phyloP scores from a whole-genome alignment of 2,329 filamentous ascomycete species.

The Monosporascus cannonballus region DNA sequence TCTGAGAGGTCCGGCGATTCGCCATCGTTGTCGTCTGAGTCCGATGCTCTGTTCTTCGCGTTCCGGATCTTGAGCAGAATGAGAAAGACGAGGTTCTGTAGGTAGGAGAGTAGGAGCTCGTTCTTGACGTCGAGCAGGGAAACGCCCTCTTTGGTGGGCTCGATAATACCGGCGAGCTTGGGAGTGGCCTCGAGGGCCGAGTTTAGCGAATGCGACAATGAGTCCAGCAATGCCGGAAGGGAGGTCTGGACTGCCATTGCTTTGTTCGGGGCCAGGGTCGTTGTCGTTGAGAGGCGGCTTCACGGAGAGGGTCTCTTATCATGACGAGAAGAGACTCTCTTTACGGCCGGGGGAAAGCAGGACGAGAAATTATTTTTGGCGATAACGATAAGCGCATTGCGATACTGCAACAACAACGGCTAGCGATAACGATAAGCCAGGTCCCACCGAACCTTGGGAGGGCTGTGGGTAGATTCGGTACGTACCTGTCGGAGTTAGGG shows the following conservation, averaged over 20 bases:
- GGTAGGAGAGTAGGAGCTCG: constrained; percentile 91
- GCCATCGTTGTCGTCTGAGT: constrained; percentile 27
- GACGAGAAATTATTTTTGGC: not conserved
- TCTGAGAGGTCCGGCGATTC: constrained; percentile 45
- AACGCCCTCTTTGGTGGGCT: constrained; percentile 78
- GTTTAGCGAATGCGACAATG: constrained; percentile 51
- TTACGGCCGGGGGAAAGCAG: too few relatives aligned
- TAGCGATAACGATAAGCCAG: constrained; percentile 10
- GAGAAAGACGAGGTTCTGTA: constrained; percentile 88
- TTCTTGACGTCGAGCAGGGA: constrained; percentile 95
- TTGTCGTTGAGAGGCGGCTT: too few relatives aligned
- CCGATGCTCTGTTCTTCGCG: constrained; percentile 22
- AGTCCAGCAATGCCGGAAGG: constrained; percentile 44
- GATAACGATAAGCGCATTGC: constrained; percentile 5
- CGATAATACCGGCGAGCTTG: constrained; percentile 48
- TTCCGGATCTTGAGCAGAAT: constrained; percentile 75
- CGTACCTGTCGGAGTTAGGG: too few relatives aligned
- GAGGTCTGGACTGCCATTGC: constrained; percentile 45
- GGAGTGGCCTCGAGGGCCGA: constrained; percentile 63
- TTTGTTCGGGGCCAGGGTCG: constrained; percentile 4
- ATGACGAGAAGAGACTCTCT: too few relatives aligned
- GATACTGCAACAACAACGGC: not conserved
- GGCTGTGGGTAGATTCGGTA: not conserved
- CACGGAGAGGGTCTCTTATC: too few relatives aligned
- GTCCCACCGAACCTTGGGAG: not conserved